These are phyloP conservation scores for Macrotyloma uniflorum DNA, from an alignment of 306 rosid species.

Conservation along the genomic window DNA sequence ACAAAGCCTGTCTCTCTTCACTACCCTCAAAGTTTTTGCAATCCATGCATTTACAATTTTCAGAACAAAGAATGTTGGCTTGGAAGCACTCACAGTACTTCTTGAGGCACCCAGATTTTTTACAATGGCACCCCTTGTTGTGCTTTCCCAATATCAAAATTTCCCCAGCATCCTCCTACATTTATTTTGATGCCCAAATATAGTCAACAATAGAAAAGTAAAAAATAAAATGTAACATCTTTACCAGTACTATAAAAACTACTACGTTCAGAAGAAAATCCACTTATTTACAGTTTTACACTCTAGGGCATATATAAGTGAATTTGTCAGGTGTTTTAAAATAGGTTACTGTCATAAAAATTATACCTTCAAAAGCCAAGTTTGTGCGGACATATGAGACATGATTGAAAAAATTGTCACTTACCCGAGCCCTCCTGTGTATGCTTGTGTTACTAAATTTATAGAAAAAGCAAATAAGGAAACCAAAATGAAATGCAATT, in stretches of 20 bases:
- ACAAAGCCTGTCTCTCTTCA: constrained; percentile 98
- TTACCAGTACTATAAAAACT: constrained; percentile 21
- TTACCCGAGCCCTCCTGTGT: neutral
- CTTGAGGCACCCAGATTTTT: constrained; percentile 98
- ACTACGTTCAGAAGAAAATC: neutral
- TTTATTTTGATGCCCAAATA: constrained; percentile 37
- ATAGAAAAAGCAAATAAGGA: constrained; percentile 27
- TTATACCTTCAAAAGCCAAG: constrained; percentile 25
- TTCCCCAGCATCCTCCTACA: constrained; percentile 96
- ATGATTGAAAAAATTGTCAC: neutral
- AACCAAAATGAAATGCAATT: constrained; percentile 5
- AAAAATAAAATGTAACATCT: constrained; percentile 10
- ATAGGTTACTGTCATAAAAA: constrained; percentile 19
- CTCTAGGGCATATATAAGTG: constrained; percentile 11
- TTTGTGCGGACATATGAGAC: neutral
- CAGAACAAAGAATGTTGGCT: constrained; percentile 99
- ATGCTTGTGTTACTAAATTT: constrained; percentile 4
- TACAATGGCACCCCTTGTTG: constrained; percentile 99
- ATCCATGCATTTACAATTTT: constrained; percentile 98
- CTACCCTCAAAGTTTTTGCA: constrained; percentile 99
- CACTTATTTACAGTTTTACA: constrained; percentile 14
- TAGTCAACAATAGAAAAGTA: constrained; percentile 27
- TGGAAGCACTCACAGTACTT: constrained; percentile 99
- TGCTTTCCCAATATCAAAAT: constrained; percentile 85
- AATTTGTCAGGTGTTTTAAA: constrained; percentile 11